A percentile compares a stretch with the other conserved stretches of the same genome.
phyloP scores from a whole-genome alignment of 305 asterid genomes.

The Fraxinus sp. region DNA sequence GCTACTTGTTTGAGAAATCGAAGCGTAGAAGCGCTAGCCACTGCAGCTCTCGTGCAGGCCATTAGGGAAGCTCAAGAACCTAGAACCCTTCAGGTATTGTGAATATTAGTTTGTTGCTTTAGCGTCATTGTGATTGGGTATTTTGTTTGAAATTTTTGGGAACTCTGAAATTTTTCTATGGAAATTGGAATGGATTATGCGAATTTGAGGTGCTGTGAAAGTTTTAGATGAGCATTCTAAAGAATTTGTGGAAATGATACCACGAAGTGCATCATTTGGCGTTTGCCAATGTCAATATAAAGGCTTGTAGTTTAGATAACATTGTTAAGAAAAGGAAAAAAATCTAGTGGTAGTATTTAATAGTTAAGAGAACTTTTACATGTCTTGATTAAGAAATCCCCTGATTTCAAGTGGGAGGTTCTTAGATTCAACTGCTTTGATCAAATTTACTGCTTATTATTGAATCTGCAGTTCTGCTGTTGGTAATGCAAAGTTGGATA shows the following conservation, averaged over 20 bases:
- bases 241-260: neutral
- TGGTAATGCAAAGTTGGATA: neutral
- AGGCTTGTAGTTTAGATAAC: neutral
- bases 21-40: conserved; percentile 93
- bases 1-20: conserved; percentile 96
- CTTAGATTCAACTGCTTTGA: neutral
- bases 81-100: conserved; percentile 84
- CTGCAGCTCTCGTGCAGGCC: conserved; percentile 95
- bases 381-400: neutral
- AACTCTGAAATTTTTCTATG: neutral
- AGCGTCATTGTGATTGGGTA: neutral
- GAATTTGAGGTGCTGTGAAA: neutral
- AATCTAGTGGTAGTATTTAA: neutral
- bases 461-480: neutral
- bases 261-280: neutral
- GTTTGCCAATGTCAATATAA: neutral
- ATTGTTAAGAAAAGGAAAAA: neutral
- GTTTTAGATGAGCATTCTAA: neutral
- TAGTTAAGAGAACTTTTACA: neutral
- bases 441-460: neutral
- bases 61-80: conserved; percentile 98
- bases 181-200: neutral
- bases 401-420: neutral
- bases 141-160: neutral
- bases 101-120: neutral